phyloP scores from a whole-genome alignment of 1,284 basidiomycete species.

The Pseudozyma sp. region DNA sequence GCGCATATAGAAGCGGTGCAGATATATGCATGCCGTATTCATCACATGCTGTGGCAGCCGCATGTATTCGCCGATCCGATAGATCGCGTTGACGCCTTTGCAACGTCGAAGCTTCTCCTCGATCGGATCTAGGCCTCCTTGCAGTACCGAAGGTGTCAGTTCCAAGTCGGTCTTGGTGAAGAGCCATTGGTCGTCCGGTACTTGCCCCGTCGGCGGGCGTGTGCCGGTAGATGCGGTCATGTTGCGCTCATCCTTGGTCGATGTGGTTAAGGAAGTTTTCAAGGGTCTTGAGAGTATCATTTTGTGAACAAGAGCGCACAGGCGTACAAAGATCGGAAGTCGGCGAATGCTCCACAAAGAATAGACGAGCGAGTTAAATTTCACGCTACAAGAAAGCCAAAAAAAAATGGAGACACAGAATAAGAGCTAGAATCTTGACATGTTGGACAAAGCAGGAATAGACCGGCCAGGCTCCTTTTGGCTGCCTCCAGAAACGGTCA shows the following conservation, averaged over 20 bases:
- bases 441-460: no score
- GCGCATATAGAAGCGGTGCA: conserved; percentile 95
- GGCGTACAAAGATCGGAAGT: not conserved
- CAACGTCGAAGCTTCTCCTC: conserved; percentile 58
- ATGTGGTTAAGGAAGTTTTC: not conserved
- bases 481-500: no score
- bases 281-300: not conserved
- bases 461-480: no score
- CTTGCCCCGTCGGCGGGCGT: conserved; percentile 17
- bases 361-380: not conserved
- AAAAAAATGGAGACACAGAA: not conserved
- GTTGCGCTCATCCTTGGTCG: conserved; percentile 24
- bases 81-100: conserved; percentile 61
- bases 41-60: conserved; percentile 61
- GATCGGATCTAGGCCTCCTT: conserved; percentile 29
- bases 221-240: conserved; percentile 30
- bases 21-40: conserved; percentile 80
- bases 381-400: not conserved
- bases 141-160: conserved; percentile 51
- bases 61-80: conserved; percentile 63
- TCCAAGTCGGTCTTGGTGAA: conserved; percentile 47
- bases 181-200: conserved; percentile 53
- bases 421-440: not conserved
- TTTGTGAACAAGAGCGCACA: not conserved
- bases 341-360: not conserved